A percentile compares a stretch with the other conserved stretches of the same genome.
Evolutionary conservation across 108 stramenopile genomes (phyloP).

Genomic region (Cyclotella cryptica): DNA sequence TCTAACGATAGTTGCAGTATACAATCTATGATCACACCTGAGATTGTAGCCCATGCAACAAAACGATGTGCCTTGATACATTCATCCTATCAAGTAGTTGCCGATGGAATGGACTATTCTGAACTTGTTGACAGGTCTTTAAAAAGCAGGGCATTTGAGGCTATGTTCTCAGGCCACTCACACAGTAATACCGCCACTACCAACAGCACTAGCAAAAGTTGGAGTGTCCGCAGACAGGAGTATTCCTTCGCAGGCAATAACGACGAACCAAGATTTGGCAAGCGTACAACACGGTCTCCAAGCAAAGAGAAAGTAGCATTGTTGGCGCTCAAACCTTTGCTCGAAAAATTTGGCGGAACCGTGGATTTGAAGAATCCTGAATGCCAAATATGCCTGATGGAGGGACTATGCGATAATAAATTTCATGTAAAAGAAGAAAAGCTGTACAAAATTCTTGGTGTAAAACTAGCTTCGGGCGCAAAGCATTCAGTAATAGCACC

Average conservation of each 20-base stretch:
- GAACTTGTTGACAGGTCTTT: slow-evolving; percentile 47
- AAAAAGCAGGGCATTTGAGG: slow-evolving; percentile 56
- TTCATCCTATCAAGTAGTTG: slow-evolving; percentile 64
- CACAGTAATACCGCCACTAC: slow-evolving; percentile 51
- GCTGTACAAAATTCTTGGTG: slow-evolving; percentile 52
- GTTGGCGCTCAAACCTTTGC: slow-evolving; percentile 51
- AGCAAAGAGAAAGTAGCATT: slow-evolving; percentile 61
- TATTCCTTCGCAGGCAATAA: slow-evolving; percentile 23
- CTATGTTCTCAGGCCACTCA: slow-evolving; percentile 30
- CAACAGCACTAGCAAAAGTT: slow-evolving; percentile 29
- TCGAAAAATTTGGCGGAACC: slow-evolving; percentile 64
- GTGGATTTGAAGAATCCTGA: slow-evolving; percentile 76
- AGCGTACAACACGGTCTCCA: slow-evolving; percentile 57
- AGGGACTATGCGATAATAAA: slow-evolving; percentile 58
- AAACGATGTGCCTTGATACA: slow-evolving; percentile 74
- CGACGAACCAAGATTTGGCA: slow-evolving; percentile 66
- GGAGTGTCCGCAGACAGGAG: slow-evolving; percentile 65
- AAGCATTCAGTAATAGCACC: slow-evolving; percentile 65
- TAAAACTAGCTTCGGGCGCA: slow-evolving; percentile 55
- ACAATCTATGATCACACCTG: slow-evolving; percentile 22
- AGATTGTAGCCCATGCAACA: slow-evolving; percentile 48
- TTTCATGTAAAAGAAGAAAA: neutral
- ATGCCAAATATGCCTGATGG: slow-evolving; percentile 70
- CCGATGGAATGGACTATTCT: slow-evolving; percentile 48
- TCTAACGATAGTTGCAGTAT: neutral